Base-by-base conservation (phyloP, 345 rosid genomes). In the Syzygium oleosum region DNA sequence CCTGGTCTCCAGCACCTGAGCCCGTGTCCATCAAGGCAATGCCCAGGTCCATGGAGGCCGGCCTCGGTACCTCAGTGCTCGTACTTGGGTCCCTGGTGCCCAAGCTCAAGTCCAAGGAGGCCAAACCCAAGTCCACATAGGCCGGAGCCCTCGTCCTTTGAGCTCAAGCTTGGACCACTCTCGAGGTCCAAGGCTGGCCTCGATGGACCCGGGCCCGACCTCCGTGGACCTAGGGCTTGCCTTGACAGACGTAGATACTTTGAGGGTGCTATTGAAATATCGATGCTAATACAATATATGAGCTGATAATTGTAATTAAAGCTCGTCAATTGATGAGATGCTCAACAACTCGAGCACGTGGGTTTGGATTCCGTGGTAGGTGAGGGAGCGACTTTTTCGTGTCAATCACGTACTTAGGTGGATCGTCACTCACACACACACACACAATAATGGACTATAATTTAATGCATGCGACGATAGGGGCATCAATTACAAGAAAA, bases 1-100 rank as follows among this genome's bases (percentile, higher is more conserved):
- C 5, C 0, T 10, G 1, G 27, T 9, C 59, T 55, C 12, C 9
- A 0, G 27, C 23, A 7, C 27, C 23, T 22, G 61, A 27, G 13
- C 1, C 0, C 0, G 1, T 43, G 61, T 23, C 61, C 61, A 1
- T 23, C 1, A 5, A 1, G 61, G n/a, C n/a, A 56, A 56, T 27
- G n/a, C n/a, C 61, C n/a, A 56, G 4, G 61, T 56, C 25, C 1
- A 23, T 23, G 1, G n/a, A 56, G 0, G n/a, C 25, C 25, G 5
- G 61, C 2, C n/a, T 1, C 4, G 0, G 10, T 27, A 56, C 61
- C 13, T 23, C 4, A 56, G n/a, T 56, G n/a, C n/a, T 56, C 25
- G 61, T 56, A 12, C 16, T 59, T 59, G 65, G 65, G 12, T 59
- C 65, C 65, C 31, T 5, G 5, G 7, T 14, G 12, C 15, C 65